phyloP scores from a whole-genome alignment of 768 basidiomycete genomes.

The Pisolithus marmoratus region DNA sequence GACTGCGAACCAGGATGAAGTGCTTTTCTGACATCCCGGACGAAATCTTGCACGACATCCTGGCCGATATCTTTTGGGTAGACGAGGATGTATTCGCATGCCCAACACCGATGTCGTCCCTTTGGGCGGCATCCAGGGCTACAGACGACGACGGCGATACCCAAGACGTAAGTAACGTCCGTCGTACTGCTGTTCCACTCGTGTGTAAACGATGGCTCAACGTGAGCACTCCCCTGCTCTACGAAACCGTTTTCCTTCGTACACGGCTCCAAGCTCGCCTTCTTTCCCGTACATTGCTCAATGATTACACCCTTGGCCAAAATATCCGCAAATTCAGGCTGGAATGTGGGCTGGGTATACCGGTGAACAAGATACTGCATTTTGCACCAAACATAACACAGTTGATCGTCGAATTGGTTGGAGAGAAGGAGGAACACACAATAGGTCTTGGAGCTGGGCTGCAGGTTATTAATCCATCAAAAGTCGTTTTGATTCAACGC shows the following conservation, averaged over 20 bases:
- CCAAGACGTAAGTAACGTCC: background rate
- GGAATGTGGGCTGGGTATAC: background rate
- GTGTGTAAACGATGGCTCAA: constrained; percentile 1
- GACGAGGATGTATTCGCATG: background rate
- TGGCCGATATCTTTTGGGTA: background rate
- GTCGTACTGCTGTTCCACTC: background rate
- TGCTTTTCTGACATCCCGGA: background rate
- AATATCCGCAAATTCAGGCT: background rate
- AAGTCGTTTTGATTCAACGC: background rate
- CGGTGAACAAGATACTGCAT: background rate
- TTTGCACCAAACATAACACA: background rate
- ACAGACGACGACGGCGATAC: background rate
- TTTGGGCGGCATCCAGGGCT: background rate
- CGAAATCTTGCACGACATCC: background rate
- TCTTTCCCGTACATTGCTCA: background rate
- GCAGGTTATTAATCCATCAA: background rate
- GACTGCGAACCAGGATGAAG: background rate
- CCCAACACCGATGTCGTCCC: background rate
- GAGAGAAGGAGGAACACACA: background rate
- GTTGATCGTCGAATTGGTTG: background rate
- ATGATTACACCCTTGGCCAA: background rate
- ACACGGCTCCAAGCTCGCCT: background rate
- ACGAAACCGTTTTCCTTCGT: constrained; percentile 1
- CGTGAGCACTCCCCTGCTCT: background rate
- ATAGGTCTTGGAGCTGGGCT: background rate